Evolutionary conservation across 2,329 filamentous ascomycete genomes (phyloP).

Genomic region (Lithohypha guttulata): DNA sequence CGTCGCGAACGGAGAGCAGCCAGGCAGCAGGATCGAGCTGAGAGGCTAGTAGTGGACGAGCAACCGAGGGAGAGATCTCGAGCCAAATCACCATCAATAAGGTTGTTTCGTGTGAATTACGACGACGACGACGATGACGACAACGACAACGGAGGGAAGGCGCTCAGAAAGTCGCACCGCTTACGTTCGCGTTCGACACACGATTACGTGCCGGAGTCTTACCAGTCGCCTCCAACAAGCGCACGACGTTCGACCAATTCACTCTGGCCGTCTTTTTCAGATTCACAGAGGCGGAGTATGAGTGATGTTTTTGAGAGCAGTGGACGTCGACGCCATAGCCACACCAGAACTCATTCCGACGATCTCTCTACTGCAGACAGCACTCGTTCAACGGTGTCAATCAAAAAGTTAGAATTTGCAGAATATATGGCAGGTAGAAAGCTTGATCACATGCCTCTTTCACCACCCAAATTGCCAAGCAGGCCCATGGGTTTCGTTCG

Average conservation of each 20-base stretch:
- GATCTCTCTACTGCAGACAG: not conserved
- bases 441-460: slow-evolving; percentile 3
- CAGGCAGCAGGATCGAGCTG: not conserved
- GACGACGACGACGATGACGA: not conserved
- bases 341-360: slow-evolving; percentile 1
- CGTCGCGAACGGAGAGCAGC: not conserved
- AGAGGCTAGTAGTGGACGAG: not conserved
- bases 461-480: not conserved
- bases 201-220: not conserved
- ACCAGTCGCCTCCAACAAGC: not conserved
- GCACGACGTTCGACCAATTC: not conserved
- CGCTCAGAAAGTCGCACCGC: not conserved
- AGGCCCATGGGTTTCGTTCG: slow-evolving; percentile 6
- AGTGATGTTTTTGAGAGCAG: slow-evolving; percentile 1
- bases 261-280: slow-evolving; percentile 5
- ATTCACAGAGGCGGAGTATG: slow-evolving; percentile 1
- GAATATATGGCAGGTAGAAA: slow-evolving; percentile 3
- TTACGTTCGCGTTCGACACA: not conserved
- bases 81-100: slow-evolving; percentile 1
- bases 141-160: not conserved
- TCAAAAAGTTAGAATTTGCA: slow-evolving; percentile 5
- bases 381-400: not conserved
- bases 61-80: not conserved
- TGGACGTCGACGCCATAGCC: not conserved
- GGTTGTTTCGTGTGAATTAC: not conserved